Conservation (phyloP, 495 filamentous ascomycete genomes). For the Cudoniella acicularis region DNA sequence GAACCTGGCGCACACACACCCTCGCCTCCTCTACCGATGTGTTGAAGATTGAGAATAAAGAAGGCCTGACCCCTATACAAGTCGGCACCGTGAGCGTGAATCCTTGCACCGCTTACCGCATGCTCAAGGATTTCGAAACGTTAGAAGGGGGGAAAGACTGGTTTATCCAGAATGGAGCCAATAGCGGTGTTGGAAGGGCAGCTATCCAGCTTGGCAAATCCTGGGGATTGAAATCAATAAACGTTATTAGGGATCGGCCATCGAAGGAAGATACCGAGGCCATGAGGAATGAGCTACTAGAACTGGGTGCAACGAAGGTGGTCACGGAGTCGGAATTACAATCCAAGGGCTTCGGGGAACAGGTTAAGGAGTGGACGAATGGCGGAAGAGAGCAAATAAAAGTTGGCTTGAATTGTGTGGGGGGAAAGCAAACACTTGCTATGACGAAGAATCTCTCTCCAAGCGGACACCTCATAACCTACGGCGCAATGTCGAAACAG, state of each 20-base stretch:
- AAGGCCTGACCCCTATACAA: slow-evolving; percentile 66
- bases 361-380: slow-evolving; percentile 65
- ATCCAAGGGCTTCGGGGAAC: slow-evolving; percentile 55
- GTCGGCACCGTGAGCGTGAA: slow-evolving; percentile 86
- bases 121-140: slow-evolving; percentile 79
- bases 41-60: slow-evolving; percentile 61
- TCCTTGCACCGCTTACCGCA: slow-evolving; percentile 86
- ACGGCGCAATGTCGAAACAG: slow-evolving; percentile 90
- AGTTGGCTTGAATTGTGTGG: slow-evolving; percentile 89
- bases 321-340: slow-evolving; percentile 72
- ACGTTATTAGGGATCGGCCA: slow-evolving; percentile 70
- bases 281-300: slow-evolving; percentile 66
- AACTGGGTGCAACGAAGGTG: slow-evolving; percentile 74
- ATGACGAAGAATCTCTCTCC: slow-evolving; percentile 65
- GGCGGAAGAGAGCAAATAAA: slow-evolving; percentile 63
- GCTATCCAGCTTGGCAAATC: slow-evolving; percentile 77
- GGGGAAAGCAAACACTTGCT: slow-evolving; percentile 74
- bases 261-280: slow-evolving; percentile 56
- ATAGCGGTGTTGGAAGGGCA: slow-evolving; percentile 83
- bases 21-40: slow-evolving; percentile 61
- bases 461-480: slow-evolving; percentile 78
- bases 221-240: slow-evolving; percentile 87
- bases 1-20: slow-evolving; percentile 91
- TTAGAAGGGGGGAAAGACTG: slow-evolving; percentile 65
- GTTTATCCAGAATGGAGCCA: slow-evolving; percentile 96